Percentiles rank a stretch among this genome's conserved stretches.
phyloP scores from a whole-genome alignment of 441 rosid species.

The Erysimum cheiri region DNA sequence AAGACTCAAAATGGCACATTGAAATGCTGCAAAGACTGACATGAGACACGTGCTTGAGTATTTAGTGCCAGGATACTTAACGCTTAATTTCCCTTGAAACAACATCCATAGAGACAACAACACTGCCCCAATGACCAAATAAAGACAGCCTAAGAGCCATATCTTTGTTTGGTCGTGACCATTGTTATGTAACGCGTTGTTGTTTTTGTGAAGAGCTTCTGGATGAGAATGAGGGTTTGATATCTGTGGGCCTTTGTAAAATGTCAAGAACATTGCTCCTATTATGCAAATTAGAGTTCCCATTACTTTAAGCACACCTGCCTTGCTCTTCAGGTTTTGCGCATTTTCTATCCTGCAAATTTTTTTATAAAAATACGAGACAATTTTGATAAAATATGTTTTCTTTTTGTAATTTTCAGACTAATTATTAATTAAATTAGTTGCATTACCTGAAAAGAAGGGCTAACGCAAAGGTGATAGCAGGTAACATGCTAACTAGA shows the following conservation, averaged over 20 bases:
- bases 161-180: conserved; percentile 32
- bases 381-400: neutral
- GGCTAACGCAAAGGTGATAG: conserved; percentile 41
- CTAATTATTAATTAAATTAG: conserved; percentile 12
- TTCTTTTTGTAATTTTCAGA: neutral
- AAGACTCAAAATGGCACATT: conserved; percentile 45
- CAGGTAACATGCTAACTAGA: conserved; percentile 41
- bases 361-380: neutral
- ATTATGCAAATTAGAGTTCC: conserved; percentile 42
- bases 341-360: conserved; percentile 43
- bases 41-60: conserved; percentile 44
- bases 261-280: conserved; percentile 44
- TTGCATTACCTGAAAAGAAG: conserved; percentile 41
- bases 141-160: conserved; percentile 41
- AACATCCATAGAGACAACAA: conserved; percentile 44
- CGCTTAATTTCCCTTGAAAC: conserved; percentile 39
- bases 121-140: conserved; percentile 29
- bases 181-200: conserved; percentile 19
- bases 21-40: conserved; percentile 44
- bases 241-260: conserved; percentile 41
- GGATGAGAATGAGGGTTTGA: conserved; percentile 36
- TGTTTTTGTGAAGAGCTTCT: conserved; percentile 22
- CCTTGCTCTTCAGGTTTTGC: conserved; percentile 36
- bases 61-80: conserved; percentile 36
- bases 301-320: conserved; percentile 39